These are phyloP conservation scores for Fusarium duplospermum DNA, from an alignment of 2,329 filamentous ascomycete species.

Conservation along the genomic window DNA sequence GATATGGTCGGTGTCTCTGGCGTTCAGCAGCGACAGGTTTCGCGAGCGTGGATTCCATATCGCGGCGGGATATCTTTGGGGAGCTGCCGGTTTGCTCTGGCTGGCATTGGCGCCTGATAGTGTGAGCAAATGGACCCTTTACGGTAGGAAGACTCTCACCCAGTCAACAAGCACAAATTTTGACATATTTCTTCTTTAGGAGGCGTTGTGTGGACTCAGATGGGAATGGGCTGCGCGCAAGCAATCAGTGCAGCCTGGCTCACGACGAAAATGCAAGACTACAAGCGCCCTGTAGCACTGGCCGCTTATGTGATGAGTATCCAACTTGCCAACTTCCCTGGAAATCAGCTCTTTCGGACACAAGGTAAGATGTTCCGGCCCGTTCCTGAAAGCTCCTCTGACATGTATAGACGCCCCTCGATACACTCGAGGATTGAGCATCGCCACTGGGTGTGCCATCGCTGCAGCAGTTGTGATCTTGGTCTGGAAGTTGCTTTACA, in stretches of 20 bases:
- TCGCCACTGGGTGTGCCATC: conserved; percentile 43
- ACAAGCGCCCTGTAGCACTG: conserved; percentile 44
- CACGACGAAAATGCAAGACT: conserved; percentile 44
- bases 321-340: conserved; percentile 47
- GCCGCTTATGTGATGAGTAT: conserved; percentile 49
- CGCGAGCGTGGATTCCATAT: conserved; percentile 46
- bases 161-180: no score
- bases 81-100: conserved; percentile 43
- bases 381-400: neutral
- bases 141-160: conserved; percentile 19
- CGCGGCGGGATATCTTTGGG: conserved; percentile 42
- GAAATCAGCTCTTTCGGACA: conserved; percentile 45
- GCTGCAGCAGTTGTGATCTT: conserved; percentile 41
- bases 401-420: conserved; percentile 39
- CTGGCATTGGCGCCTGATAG: conserved; percentile 40
- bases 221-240: conserved; percentile 48
- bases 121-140: conserved; percentile 43
- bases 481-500: conserved; percentile 46
- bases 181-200: no score
- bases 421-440: conserved; percentile 40
- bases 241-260: conserved; percentile 48
- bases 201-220: conserved; percentile 47
- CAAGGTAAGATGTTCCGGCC: conserved; percentile 34
- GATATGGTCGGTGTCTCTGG: conserved; percentile 41
- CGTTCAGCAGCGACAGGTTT: conserved; percentile 44